Evolutionary conservation across 306 rosid species (phyloP).

Genomic region (Trifolium fragiferum): DNA sequence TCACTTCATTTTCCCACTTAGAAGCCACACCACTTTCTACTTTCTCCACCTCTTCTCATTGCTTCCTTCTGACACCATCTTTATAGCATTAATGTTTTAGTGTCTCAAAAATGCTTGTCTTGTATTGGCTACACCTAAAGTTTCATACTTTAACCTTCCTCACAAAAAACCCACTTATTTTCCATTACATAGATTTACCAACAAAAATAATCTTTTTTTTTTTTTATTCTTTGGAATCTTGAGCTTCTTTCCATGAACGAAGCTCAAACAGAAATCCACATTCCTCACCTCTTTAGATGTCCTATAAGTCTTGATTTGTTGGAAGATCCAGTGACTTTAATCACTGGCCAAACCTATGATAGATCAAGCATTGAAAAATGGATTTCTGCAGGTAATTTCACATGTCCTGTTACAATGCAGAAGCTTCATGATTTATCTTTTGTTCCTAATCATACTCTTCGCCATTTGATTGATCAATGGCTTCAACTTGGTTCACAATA

Average conservation of each 20-base stretch:
- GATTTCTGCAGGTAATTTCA: constrained; percentile 82
- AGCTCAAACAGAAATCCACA: constrained; percentile 56
- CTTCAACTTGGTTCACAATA: constrained; percentile 58
- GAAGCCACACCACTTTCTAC: constrained; percentile 28
- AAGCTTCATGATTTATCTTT: constrained; percentile 79
- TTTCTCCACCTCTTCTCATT: constrained; percentile 38
- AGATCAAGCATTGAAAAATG: constrained; percentile 86
- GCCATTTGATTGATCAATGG: constrained; percentile 79
- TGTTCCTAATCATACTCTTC: constrained; percentile 88
- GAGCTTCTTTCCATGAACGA: constrained; percentile 59
- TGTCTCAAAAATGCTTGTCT: constrained; percentile 44
- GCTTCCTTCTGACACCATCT: constrained; percentile 45
- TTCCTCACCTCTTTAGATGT: constrained; percentile 82
- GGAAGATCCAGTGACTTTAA: constrained; percentile 85
- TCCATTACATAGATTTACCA: constrained; percentile 10
- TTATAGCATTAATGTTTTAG: constrained; percentile 45
- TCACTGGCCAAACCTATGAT: constrained; percentile 93
- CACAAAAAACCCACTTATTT: constrained; percentile 1
- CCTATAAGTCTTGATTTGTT: constrained; percentile 92
- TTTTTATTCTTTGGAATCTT: constrained; percentile 24
- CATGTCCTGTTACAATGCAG: constrained; percentile 98
- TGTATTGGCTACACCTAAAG: constrained; percentile 44
- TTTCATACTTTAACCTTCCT: constrained; percentile 30
- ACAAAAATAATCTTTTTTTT: background rate
- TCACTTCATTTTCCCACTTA: constrained; percentile 38